Evolutionary conservation across 192 early-diverging fungal genomes (phyloP), one percentile per base, ranked within the genome.

Genomic region (Gryganskiella cystojenkinii): DNA sequence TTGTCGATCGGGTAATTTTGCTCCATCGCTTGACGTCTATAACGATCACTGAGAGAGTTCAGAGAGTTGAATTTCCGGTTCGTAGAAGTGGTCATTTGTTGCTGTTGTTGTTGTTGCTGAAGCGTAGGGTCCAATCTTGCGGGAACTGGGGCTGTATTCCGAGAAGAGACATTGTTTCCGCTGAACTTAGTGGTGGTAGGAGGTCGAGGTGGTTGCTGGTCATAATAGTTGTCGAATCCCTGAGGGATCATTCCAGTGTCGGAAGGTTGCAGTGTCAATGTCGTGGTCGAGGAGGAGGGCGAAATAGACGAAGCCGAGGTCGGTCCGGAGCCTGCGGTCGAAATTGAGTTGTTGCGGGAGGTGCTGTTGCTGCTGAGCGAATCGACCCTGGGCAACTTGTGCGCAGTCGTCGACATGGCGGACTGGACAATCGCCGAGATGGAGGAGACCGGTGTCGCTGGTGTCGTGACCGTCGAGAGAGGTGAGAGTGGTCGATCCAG

Each of bases 51-150:
- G 27, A 67, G 30, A 33, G 52, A 30, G 17, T 31, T 68, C n/a
- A 63, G 17, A 22, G 73, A 76, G 30, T 30, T 54, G 31, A 63
- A 56, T 25, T 76, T 76, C 10, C 60, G 57, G 31, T 33, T 63
- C 24, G 68, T 20, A 28, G n/a, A 35, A 8, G 1, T 7, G 25
- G 24, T 57, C 46, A 10, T 37, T 27, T n/a, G n/a, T n/a, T n/a
- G n/a, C n/a, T n/a, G n/a, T n/a, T n/a, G n/a, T n/a, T n/a, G n/a
- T 17, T 15, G 33, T 0, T 22, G 14, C 10, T 30, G 14, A 7
- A n/a, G 35, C 4, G 37, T 17, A 13, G 46, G 30, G 14, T 35
- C 19, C 43, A 53, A 4, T 22, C 57, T 61, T 25, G 57, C 50
- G 13, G 2, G 43, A 4, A 42, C 43, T 25, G 60, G 61, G 0